Evolutionary conservation across 2,329 filamentous ascomycete species (phyloP).

Genomic region (Colletotrichum sp.): DNA sequence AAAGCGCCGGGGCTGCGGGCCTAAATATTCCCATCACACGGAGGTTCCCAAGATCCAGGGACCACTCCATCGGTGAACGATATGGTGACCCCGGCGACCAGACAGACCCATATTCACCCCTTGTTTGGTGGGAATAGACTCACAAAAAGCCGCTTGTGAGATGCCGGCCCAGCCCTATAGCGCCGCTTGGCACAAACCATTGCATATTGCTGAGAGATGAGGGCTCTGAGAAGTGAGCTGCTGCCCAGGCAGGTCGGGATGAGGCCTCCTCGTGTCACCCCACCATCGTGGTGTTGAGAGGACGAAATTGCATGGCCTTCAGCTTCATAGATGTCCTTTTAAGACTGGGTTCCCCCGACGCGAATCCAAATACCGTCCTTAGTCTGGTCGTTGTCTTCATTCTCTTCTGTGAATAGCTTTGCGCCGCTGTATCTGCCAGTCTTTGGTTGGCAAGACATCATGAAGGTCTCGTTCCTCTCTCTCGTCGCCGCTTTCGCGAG

Average conservation of each 20-base stretch:
- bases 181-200: background rate
- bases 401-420: background rate
- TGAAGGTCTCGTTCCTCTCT: conserved; percentile 12
- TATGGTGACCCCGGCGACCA: background rate
- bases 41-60: background rate
- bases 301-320: background rate
- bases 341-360: background rate
- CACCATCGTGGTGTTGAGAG: background rate
- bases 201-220: background rate
- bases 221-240: background rate
- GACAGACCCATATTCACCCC: background rate
- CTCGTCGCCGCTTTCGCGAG: conserved; percentile 24
- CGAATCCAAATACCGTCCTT: too few relatives aligned
- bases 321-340: background rate
- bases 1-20: background rate
- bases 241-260: background rate
- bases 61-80: background rate
- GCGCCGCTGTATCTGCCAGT: background rate
- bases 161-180: background rate
- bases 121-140: background rate
- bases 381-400: background rate
- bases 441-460: background rate
- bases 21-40: background rate
- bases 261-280: background rate
- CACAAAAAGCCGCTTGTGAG: background rate